phyloP scores from a whole-genome alignment of 192 early-diverging fungal genomes.

The Coemansia sp. region DNA sequence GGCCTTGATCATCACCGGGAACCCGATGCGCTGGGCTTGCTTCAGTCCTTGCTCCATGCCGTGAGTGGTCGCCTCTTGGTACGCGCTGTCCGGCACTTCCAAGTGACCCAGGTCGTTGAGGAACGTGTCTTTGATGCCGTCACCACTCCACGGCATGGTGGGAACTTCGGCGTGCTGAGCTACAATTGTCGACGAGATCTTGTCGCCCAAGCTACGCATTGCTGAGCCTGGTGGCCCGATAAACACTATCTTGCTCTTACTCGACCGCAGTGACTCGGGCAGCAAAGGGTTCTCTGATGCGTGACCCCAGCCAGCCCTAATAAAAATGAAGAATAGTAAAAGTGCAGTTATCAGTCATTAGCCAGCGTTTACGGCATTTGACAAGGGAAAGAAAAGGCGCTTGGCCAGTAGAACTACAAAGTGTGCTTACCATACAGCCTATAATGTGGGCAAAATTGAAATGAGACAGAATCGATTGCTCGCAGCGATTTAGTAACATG shows the following conservation, averaged over 20 bases:
- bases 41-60: constrained; percentile 81
- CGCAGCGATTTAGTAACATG: neutral
- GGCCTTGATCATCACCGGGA: constrained; percentile 98
- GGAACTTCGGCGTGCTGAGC: constrained; percentile 96
- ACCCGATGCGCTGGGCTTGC: constrained; percentile 88
- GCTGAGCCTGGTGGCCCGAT: constrained; percentile 95
- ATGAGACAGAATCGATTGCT: neutral
- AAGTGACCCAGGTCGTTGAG: constrained; percentile 71
- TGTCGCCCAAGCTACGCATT: constrained; percentile 98
- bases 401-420: neutral
- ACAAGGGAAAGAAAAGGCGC: neutral
- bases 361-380: neutral
- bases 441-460: neutral
- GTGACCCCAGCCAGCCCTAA: constrained; percentile 99
- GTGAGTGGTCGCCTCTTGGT: constrained; percentile 78
- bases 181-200: constrained; percentile 99
- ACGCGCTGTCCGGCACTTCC: constrained; percentile 77
- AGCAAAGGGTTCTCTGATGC: constrained; percentile 97
- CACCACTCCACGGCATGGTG: constrained; percentile 93
- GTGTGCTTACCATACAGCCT: constrained; percentile 38
- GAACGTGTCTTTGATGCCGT: constrained; percentile 72
- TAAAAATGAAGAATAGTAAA: neutral
- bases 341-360: neutral
- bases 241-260: constrained; percentile 83
- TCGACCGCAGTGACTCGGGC: constrained; percentile 83